These are phyloP conservation scores for Aspergillus fumigatus DNA, from an alignment of 2,329 filamentous ascomycete species.

Conservation along the genomic window DNA sequence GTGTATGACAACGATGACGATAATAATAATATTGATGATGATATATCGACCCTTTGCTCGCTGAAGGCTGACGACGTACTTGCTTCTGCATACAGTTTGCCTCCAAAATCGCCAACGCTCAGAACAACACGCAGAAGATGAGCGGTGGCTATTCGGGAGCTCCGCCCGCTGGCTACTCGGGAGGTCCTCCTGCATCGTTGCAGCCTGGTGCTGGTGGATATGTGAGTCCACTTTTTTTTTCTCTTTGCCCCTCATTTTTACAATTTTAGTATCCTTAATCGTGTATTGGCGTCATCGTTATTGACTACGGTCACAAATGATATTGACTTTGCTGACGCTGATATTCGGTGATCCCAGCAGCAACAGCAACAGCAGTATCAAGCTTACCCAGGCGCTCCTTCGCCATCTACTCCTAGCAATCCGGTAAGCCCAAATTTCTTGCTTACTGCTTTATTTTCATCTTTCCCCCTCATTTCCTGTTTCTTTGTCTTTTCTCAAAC, in stretches of 20 bases:
- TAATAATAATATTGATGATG: neutral
- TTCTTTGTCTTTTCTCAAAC: slow-evolving; percentile 4
- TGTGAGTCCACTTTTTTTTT: slow-evolving; percentile 42
- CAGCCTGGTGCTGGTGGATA: slow-evolving; percentile 43
- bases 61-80: slow-evolving; percentile 3
- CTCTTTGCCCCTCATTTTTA: slow-evolving; percentile 5
- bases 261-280: neutral
- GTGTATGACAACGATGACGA: neutral
- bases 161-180: slow-evolving; percentile 36
- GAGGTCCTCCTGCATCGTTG: slow-evolving; percentile 33
- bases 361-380: slow-evolving; percentile 40
- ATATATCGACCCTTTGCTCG: slow-evolving; percentile 10
- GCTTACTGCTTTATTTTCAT: slow-evolving; percentile 4
- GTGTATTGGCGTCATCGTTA: slow-evolving; percentile 17
- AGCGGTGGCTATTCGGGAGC: slow-evolving; percentile 29
- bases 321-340: neutral
- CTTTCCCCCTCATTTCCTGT: slow-evolving; percentile 1
- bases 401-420: slow-evolving; percentile 24
- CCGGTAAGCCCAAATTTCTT: slow-evolving; percentile 32
- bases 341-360: neutral
- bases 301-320: neutral
- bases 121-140: slow-evolving; percentile 19
- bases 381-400: slow-evolving; percentile 47
- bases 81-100: slow-evolving; percentile 27
- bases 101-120: slow-evolving; percentile 37